These are phyloP conservation scores for Globisporangium parvum DNA, from an alignment of 352 stramenopile species.

Conservation along the genomic window DNA sequence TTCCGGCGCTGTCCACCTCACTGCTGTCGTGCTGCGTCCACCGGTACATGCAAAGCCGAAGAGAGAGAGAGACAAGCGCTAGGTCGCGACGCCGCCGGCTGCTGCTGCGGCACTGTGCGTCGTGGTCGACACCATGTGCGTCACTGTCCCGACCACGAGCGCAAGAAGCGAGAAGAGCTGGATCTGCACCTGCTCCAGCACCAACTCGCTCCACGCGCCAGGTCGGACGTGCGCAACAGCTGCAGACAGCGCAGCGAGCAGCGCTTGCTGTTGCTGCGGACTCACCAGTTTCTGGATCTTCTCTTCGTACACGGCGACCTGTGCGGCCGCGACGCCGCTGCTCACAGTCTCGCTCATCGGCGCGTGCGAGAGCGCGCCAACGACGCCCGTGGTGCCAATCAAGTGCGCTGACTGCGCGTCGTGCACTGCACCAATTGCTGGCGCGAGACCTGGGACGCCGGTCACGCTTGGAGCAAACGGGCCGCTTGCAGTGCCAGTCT, in stretches of 20 bases:
- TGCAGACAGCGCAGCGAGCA: constrained; percentile 8
- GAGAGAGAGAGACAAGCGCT: not conserved
- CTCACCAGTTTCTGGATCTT: constrained; percentile 64
- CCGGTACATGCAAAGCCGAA: not conserved
- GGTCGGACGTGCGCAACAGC: constrained; percentile 2
- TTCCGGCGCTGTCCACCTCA: not conserved
- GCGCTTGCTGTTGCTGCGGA: constrained; percentile 6
- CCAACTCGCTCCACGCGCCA: constrained; percentile 2
- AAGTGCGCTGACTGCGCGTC: constrained; percentile 1
- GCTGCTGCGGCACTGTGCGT: constrained; percentile 1
- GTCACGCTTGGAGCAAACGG: not conserved
- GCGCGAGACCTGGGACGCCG: constrained; percentile 9
- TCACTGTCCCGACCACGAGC: constrained; percentile 6
- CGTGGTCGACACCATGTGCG: not conserved
- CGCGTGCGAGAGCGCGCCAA: constrained; percentile 6
- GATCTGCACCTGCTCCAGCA: constrained; percentile 3
- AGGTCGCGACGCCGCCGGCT: not conserved
- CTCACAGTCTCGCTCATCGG: constrained; percentile 16
- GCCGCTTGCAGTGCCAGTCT: no score
- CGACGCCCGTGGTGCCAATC: constrained; percentile 2
- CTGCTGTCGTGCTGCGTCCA: not conserved
- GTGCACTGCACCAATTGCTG: not conserved
- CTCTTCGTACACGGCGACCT: constrained; percentile 68
- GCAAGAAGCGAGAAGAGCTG: constrained; percentile 11
- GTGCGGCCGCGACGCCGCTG: constrained; percentile 36